phyloP scores from a whole-genome alignment of 2,329 filamentous ascomycete genomes.

The Cladosporium oxysporum region DNA sequence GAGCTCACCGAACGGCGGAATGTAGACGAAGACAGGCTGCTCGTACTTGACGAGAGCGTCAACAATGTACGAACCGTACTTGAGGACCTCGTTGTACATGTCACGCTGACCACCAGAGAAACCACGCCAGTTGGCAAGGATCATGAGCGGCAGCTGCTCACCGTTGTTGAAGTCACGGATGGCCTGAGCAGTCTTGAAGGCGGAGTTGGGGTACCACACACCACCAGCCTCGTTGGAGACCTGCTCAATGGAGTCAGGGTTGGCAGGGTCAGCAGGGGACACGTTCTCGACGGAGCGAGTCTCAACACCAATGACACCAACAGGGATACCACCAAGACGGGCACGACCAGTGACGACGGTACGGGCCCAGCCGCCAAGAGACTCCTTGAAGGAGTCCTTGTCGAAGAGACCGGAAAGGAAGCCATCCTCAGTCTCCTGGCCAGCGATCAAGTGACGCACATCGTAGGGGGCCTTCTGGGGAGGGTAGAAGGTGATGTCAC shows the following conservation, averaged over 20 bases:
- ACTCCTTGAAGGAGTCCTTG: slow-evolving; percentile 93
- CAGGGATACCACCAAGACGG: slow-evolving; percentile 92
- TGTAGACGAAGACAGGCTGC: slow-evolving; percentile 98
- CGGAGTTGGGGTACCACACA: slow-evolving; percentile 99
- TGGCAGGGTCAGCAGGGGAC: slow-evolving; percentile 93
- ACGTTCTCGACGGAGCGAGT: slow-evolving; percentile 95
- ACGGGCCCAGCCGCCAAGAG: slow-evolving; percentile 93
- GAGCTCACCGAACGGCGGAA: slow-evolving; percentile 92
- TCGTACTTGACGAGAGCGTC: slow-evolving; percentile 97
- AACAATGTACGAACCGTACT: slow-evolving; percentile 99
- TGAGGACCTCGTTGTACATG: slow-evolving; percentile 99
- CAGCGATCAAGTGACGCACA: slow-evolving; percentile 88
- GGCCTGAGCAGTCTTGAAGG: slow-evolving; percentile 98
- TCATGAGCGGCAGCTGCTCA: slow-evolving; percentile 97
- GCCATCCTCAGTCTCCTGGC: slow-evolving; percentile 80
- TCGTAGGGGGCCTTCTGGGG: slow-evolving; percentile 86
- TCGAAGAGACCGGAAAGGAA: slow-evolving; percentile 94
- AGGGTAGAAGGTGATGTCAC: slow-evolving; percentile 80
- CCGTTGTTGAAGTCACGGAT: slow-evolving; percentile 99
- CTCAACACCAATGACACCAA: slow-evolving; percentile 98
- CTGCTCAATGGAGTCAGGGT: slow-evolving; percentile 97
- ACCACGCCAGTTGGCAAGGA: slow-evolving; percentile 99
- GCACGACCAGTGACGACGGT: slow-evolving; percentile 96
- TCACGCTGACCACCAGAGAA: slow-evolving; percentile 99
- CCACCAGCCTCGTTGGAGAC: slow-evolving; percentile 93